Conservation (phyloP, 2,329 filamentous ascomycete species). For the Sporothrix mexicana region DNA sequence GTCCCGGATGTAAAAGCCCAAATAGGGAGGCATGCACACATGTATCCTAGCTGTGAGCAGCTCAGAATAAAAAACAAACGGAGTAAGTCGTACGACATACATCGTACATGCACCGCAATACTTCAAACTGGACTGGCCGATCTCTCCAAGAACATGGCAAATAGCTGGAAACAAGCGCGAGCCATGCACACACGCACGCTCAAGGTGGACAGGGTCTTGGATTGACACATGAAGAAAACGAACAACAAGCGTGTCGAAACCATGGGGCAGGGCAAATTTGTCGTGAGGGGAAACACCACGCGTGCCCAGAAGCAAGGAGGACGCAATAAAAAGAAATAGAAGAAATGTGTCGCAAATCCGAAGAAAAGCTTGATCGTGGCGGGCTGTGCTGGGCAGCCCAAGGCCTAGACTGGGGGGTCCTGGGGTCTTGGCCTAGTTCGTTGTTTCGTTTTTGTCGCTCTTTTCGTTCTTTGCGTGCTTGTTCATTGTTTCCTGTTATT, state of each 20-base stretch:
- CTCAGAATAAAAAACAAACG: background rate
- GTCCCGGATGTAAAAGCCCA: background rate
- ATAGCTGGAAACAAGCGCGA: background rate
- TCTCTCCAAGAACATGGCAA: background rate
- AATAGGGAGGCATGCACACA: background rate
- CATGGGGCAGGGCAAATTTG: constrained; percentile 22
- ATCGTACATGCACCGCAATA: too few species aligned
- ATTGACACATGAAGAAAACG: constrained; percentile 14
- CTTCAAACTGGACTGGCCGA: background rate
- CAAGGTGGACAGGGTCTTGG: constrained; percentile 2
- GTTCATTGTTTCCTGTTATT: background rate
- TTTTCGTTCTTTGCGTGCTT: background rate
- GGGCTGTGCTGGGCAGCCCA: background rate
- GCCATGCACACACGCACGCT: background rate
- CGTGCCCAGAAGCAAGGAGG: background rate
- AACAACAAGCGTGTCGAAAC: background rate
- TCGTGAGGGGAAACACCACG: constrained; percentile 21
- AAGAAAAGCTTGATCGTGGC: constrained; percentile 5
- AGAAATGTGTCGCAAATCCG: background rate
- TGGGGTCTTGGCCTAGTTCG: background rate
- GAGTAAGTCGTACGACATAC: too few species aligned
- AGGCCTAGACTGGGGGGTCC: background rate
- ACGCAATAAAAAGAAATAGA: background rate
- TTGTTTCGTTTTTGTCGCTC: background rate
- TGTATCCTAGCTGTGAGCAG: background rate